Base-by-base conservation (phyloP, 805 yeast species). In the Blastobotrys peoriensis region DNA sequence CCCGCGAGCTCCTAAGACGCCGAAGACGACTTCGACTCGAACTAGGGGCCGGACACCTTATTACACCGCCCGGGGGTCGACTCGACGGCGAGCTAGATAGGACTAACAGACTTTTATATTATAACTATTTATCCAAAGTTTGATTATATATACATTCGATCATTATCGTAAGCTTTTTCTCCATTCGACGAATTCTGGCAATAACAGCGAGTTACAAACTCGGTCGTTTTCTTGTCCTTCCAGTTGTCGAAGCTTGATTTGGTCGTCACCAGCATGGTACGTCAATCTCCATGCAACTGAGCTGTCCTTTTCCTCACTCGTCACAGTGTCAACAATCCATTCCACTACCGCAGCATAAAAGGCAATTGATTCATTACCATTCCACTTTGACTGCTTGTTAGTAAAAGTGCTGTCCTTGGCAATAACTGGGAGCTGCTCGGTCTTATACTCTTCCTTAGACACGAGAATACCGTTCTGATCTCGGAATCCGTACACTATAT, bases 291-390 rank as follows among this genome's bases (percentile, higher is more conserved):
- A 78, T 1, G 76, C 74, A 38, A 67, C 73, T 25, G 30, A 25
- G 13, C 10, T 13, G 13, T 25, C 30, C 18, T 65, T 61, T 47
- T 79, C 78, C 36, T 75, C 76, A 22, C 69, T 66, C 9, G 86
- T 82, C 16, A 82, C 66, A 19, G 65, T 63, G 18, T 70, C 71
- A 35, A 68, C 68, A 27, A 91, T 60, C 96, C 96, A 88, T 46
- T 85, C 86, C 43, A 86, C 68, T 16, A 83, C 74, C 0, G 93
- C 88, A 2, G 91, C 91, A 62, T 86, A 85, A 79, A 94, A 93
- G 55, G 81, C 85, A 41, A 91, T 69, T 5, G 91, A 80, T 44
- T 81, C 86, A 63, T 80, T 75, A 52, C 95, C 91, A 56, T 78
- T 79, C 62, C 86, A 78, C 39, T 47, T 46, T n/a, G 41, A 36